Conservation (phyloP, 106 monocot genomes). For the Narthecium ossifragum region DNA sequence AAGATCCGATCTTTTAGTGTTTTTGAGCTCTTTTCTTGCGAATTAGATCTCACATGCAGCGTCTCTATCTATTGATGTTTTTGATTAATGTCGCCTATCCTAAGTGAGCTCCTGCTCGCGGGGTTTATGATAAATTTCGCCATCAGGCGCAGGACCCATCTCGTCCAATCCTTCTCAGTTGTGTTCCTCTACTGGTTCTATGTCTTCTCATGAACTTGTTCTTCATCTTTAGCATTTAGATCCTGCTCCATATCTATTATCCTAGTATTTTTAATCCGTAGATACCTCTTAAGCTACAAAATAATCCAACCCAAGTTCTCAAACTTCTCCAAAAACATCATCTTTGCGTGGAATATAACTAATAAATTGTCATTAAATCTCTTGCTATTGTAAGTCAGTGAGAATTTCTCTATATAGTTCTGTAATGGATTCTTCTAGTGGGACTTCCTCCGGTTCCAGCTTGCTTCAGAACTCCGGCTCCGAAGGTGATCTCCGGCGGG, state of each 20-base stretch:
- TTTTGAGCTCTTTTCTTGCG: not conserved
- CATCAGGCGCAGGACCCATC: slow-evolving; percentile 40
- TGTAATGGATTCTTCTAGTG: slow-evolving; percentile 31
- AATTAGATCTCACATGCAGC: slow-evolving; percentile 17
- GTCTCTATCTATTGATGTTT: slow-evolving; percentile 13
- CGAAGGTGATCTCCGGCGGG: slow-evolving; percentile 23
- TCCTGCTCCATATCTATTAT: not conserved
- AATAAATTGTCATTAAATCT: too few species aligned
- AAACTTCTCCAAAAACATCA: too few species aligned
- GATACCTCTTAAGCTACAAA: not conserved
- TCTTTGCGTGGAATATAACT: too few species aligned
- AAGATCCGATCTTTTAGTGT: not conserved
- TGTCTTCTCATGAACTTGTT: slow-evolving; percentile 48
- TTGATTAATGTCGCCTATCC: slow-evolving; percentile 49
- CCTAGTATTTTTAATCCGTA: not conserved
- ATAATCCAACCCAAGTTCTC: not conserved
- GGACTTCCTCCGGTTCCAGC: slow-evolving; percentile 27
- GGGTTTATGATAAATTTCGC: slow-evolving; percentile 67
- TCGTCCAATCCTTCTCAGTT: slow-evolving; percentile 64
- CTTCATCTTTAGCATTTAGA: not conserved
- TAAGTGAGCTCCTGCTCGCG: slow-evolving; percentile 41
- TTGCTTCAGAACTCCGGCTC: slow-evolving; percentile 4
- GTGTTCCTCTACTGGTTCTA: slow-evolving; percentile 88
- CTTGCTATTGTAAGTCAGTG: too few species aligned
- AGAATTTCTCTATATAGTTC: not conserved